Conservation (phyloP, 176 grass and related monocot genomes). For the Guadua angustifolia region DNA sequence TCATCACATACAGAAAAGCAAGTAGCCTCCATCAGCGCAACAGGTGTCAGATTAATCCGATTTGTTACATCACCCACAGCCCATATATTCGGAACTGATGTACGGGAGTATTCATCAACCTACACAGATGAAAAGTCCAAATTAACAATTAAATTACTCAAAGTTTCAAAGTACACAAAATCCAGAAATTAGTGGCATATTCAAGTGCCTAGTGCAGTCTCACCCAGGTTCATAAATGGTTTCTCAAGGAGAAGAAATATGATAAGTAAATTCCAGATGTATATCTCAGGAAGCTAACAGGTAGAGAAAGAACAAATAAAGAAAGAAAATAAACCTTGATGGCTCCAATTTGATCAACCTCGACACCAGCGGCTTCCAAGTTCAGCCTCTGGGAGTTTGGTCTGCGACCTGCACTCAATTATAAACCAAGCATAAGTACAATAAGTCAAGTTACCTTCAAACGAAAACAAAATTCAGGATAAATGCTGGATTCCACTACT, state of each 20-base stretch:
- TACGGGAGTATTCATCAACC: constrained; percentile 92
- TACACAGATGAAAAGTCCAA: constrained; percentile 38
- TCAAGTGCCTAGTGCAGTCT: background rate
- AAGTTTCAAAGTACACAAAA: constrained; percentile 13
- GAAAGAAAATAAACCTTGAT: constrained; percentile 71
- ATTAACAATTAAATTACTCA: constrained; percentile 27
- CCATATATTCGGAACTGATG: constrained; percentile 82
- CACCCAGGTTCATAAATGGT: background rate
- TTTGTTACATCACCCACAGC: constrained; percentile 98
- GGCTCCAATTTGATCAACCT: constrained; percentile 72
- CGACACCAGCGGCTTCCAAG: constrained; percentile 78
- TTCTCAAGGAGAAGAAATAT: constrained; percentile 27
- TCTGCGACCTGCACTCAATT: constrained; percentile 58
- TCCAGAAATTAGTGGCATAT: background rate
- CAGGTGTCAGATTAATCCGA: constrained; percentile 90
- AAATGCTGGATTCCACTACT: constrained; percentile 6
- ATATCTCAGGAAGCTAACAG: constrained; percentile 14
- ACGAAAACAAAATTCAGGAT: background rate
- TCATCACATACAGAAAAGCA: constrained; percentile 83
- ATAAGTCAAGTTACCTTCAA: constrained; percentile 1
- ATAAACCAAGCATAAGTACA: constrained; percentile 41
- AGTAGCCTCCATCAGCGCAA: constrained; percentile 97
- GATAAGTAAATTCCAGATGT: background rate
- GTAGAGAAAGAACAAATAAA: constrained; percentile 13
- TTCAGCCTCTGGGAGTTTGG: constrained; percentile 88